Percentiles rank a stretch among this genome's conserved stretches.
Evolutionary conservation across 2,329 filamentous ascomycete species (phyloP).

Genomic region (Talaromyces rugulosus): DNA sequence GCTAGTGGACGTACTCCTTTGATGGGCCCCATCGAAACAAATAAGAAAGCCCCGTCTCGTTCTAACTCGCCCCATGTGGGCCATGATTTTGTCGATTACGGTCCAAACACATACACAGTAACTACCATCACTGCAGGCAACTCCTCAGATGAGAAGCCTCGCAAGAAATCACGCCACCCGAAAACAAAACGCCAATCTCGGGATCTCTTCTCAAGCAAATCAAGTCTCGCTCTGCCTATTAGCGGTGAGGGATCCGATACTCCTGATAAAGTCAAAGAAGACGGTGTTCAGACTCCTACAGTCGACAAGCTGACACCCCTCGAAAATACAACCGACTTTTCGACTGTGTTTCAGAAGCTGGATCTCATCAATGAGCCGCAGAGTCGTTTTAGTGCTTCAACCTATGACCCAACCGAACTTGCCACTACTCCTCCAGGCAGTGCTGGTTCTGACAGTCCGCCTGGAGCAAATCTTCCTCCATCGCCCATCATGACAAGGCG

Average conservation of each 20-base stretch:
- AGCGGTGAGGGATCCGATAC: not conserved
- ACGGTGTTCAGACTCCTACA: conserved; percentile 4
- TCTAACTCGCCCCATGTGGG: not conserved
- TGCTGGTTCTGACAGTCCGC: conserved; percentile 28
- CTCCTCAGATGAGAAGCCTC: conserved; percentile 5
- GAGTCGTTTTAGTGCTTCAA: conserved; percentile 54
- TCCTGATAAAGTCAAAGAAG: not conserved
- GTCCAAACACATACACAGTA: conserved; percentile 9
- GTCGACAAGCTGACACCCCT: not conserved
- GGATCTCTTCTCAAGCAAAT: not conserved
- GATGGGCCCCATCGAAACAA: conserved; percentile 62
- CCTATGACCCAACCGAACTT: conserved; percentile 9
- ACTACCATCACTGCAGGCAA: conserved; percentile 11
- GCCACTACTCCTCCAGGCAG: conserved; percentile 13
- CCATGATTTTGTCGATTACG: not conserved
- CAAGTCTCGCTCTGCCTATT: not conserved
- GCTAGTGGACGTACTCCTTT: conserved; percentile 65
- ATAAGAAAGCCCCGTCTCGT: conserved; percentile 19
- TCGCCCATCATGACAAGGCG: conserved; percentile 38
- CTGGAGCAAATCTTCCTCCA: conserved; percentile 24
- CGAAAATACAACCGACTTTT: conserved; percentile 16
- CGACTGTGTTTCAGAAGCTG: conserved; percentile 29
- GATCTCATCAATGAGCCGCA: conserved; percentile 50
- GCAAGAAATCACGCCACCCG: conserved; percentile 6
- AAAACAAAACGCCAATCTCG: not conserved